Evolutionary conservation across 371 early-diverging fungal genomes (phyloP), one percentile per base, ranked within the genome.

Genomic region (Dichotomocladium elegans): DNA sequence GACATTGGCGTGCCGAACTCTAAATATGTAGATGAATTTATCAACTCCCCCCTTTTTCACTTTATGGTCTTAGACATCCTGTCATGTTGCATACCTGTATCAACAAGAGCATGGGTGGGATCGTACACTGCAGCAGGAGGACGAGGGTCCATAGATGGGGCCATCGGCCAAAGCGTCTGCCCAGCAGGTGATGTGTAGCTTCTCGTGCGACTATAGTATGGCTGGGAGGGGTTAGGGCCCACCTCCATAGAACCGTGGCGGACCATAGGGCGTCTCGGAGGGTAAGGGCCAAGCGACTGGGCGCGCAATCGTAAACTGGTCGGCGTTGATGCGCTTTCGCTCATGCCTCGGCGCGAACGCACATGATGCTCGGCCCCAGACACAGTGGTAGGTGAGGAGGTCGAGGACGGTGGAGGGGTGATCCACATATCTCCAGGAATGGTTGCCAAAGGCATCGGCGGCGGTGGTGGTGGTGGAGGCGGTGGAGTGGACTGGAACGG

Each of bases 221-320:
- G 41, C 19, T 40, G 33, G 5, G 47, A 22, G 6, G 22, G 12
- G 7, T 10, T 17, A 26, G 26, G 15, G 15, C 8, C 40, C 8
- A 31, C 26, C 26, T 51, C 51, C 15, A 47, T 43, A 19, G 51
- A 60, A 19, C 50, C 51, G 41, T 40, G 55, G 22, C 41, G 55
- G n/a, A 30, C 49, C 22, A 30, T 30, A 1, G 27, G 15, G 37
- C 58, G 41, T 45, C 43, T 35, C 51, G 54, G 26, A 35, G 56
- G 40, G 33, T 70, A 74, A 2, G 65, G 66, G 2, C 74, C 74
- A 1, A 70, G 64, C 0, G 74, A 74, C 41, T 70, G 70, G 2
- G 74, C 68, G 28, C 74, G 61, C 35, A 57, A 53, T 11, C 70
- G 63, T 24, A 53, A 64, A 21, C 47, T 52, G 17, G 51, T 15